These are phyloP conservation scores for Gossypium rotundifolium DNA, from an alignment of 345 rosid genomes.

Conservation along the genomic window DNA sequence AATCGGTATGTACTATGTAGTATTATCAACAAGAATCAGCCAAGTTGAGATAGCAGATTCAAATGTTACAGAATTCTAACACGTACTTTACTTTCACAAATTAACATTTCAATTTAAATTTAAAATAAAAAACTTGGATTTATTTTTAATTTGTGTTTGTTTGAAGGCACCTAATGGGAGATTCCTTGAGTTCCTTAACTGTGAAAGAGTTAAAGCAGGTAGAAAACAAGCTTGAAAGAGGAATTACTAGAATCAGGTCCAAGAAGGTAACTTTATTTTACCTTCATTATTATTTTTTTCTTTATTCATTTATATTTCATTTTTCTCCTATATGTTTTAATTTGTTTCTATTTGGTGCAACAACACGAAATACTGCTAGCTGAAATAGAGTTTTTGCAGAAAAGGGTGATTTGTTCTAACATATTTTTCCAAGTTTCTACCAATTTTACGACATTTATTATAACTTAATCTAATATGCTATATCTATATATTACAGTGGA, in stretches of 20 bases:
- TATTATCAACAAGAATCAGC: constrained; percentile 97
- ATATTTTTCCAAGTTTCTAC: too few species aligned
- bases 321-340: too few species aligned
- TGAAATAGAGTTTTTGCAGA: too few species aligned
- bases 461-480: too few species aligned
- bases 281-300: background rate
- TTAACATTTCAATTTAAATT: background rate
- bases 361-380: too few species aligned
- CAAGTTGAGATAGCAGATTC: constrained; percentile 88
- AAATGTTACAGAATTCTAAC: constrained; percentile 88
- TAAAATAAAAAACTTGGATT: background rate
- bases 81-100: constrained; percentile 38
- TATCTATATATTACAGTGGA: too few species aligned
- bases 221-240: constrained; percentile 92
- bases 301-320: background rate
- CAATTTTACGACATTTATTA: too few species aligned
- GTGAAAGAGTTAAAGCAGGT: constrained; percentile 94
- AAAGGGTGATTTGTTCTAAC: too few species aligned
- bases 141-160: background rate
- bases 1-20: constrained; percentile 25
- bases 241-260: constrained; percentile 84
- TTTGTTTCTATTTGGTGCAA: too few species aligned
- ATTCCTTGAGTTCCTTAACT: constrained; percentile 63
- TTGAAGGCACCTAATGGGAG: constrained; percentile 61
- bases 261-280: constrained; percentile 62